Conservation (phyloP, 2,329 filamentous ascomycete genomes). For the Lecanicillium sp. region DNA sequence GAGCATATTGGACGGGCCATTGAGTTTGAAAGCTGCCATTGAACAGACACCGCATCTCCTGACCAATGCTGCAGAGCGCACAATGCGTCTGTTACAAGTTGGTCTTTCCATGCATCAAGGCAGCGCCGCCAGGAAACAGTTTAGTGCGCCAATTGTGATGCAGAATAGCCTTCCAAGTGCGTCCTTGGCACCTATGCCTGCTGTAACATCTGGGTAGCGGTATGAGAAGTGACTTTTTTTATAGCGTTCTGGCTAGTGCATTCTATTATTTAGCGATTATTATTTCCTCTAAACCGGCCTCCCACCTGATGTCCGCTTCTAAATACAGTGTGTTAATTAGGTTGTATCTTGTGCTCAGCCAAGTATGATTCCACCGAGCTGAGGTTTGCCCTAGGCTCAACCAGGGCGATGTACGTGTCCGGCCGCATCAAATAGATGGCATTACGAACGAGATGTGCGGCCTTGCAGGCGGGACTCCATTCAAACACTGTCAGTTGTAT, state of each 20-base stretch:
- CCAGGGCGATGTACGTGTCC: slow-evolving; percentile 6
- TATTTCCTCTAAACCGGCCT: too few relatives aligned
- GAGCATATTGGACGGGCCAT: background rate
- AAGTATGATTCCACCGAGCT: slow-evolving; percentile 2
- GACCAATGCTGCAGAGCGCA: background rate
- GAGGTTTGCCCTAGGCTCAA: background rate
- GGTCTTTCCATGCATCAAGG: background rate
- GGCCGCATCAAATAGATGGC: slow-evolving; percentile 4
- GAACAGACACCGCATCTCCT: background rate
- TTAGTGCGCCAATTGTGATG: too few relatives aligned
- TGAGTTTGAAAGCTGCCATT: background rate
- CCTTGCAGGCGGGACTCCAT: background rate
- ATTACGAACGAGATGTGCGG: slow-evolving; percentile 1
- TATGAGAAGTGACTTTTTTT: too few relatives aligned
- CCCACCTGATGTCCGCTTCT: too few relatives aligned
- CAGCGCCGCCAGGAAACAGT: too few relatives aligned
- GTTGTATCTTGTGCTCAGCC: background rate
- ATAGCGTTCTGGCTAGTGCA: too few relatives aligned
- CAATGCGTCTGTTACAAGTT: background rate
- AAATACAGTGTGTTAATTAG: too few relatives aligned
- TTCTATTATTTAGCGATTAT: too few relatives aligned
- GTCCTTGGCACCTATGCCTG: too few relatives aligned
- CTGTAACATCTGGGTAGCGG: too few relatives aligned
- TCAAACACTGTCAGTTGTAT: slow-evolving; percentile 3
- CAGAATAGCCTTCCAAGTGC: too few relatives aligned